Conservation (phyloP, 495 filamentous ascomycete genomes). For the Neurospora sublineolata region DNA sequence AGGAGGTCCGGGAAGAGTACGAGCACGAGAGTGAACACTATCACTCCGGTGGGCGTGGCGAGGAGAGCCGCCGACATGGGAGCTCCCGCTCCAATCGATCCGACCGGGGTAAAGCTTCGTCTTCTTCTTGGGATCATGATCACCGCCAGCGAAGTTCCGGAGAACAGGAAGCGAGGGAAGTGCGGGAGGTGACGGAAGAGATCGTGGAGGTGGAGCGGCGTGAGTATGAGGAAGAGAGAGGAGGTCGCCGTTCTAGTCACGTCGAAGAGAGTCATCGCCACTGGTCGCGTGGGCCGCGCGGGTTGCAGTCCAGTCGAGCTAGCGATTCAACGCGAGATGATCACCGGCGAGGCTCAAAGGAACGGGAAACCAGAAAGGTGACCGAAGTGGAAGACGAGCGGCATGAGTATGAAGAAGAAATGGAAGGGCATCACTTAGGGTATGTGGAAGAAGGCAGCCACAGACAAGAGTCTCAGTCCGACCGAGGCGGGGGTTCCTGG, state of each 20-base stretch:
- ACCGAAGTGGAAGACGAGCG: constrained; percentile 14
- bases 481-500: background rate
- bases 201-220: background rate
- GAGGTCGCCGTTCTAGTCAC: background rate
- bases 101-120: background rate
- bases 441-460: background rate
- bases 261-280: background rate
- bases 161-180: constrained; percentile 9
- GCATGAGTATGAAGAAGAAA: background rate
- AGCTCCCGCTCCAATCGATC: background rate
- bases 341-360: background rate
- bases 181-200: constrained; percentile 6
- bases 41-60: background rate
- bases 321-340: background rate
- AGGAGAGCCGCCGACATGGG: background rate
- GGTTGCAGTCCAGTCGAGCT: background rate
- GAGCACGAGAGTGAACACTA: background rate
- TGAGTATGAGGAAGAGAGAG: background rate
- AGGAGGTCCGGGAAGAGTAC: constrained; percentile 61
- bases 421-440: background rate
- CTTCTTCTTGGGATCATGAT: background rate
- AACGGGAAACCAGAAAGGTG: background rate
- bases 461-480: background rate
- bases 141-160: background rate
- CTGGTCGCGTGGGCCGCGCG: background rate